phyloP scores from a whole-genome alignment of 2,329 filamentous ascomycete genomes.

The Monascus ruber region DNA sequence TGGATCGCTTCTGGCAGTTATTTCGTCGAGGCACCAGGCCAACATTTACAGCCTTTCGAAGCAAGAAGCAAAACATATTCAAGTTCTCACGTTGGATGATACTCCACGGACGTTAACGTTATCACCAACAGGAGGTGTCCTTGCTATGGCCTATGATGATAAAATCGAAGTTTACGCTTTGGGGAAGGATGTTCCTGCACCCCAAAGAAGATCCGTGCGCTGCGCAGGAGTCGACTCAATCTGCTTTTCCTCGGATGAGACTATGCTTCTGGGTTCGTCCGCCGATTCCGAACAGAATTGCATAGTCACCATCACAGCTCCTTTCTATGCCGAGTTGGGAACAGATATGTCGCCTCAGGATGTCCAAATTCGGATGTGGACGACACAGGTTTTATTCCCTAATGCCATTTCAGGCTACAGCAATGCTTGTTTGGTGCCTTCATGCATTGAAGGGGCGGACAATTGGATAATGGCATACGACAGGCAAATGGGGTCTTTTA shows the following conservation, averaged over 20 bases:
- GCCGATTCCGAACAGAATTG: slow-evolving; percentile 52
- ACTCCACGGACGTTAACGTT: slow-evolving; percentile 66
- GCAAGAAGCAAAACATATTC: slow-evolving; percentile 56
- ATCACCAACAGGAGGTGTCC: slow-evolving; percentile 67
- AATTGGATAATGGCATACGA: slow-evolving; percentile 72
- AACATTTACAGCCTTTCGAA: slow-evolving; percentile 67
- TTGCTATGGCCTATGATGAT: slow-evolving; percentile 75
- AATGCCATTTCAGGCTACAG: slow-evolving; percentile 70
- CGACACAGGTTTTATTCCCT: slow-evolving; percentile 73
- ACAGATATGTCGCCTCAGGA: slow-evolving; percentile 43
- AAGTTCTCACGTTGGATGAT: slow-evolving; percentile 67
- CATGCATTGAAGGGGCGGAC: slow-evolving; percentile 45
- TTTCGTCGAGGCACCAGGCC: slow-evolving; percentile 72
- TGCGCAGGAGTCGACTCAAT: slow-evolving; percentile 65
- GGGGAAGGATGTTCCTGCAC: slow-evolving; percentile 49
- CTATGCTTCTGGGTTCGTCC: slow-evolving; percentile 67
- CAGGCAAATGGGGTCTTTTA: slow-evolving; percentile 63
- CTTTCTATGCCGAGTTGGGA: slow-evolving; percentile 56
- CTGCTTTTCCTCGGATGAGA: slow-evolving; percentile 65
- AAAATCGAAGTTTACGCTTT: slow-evolving; percentile 82
- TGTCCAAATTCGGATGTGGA: slow-evolving; percentile 66
- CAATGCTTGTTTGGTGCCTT: slow-evolving; percentile 56
- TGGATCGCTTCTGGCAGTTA: slow-evolving; percentile 62
- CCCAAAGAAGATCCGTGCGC: slow-evolving; percentile 64
- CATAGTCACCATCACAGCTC: slow-evolving; percentile 66